These are phyloP conservation scores for Mycena amicta DNA, from an alignment of 768 basidiomycete species.

Conservation along the genomic window DNA sequence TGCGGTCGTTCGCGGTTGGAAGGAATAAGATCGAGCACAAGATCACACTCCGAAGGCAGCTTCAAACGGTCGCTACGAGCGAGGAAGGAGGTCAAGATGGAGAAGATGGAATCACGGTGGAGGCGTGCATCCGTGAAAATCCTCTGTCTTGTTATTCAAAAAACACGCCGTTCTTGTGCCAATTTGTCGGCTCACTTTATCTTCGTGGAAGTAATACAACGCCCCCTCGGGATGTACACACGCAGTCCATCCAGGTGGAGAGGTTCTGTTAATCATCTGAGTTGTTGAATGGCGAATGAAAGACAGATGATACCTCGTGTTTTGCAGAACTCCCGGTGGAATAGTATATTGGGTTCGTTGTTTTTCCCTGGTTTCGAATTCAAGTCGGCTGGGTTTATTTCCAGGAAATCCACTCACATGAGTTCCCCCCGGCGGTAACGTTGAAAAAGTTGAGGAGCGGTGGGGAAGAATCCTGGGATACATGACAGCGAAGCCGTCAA, in stretches of 20 bases:
- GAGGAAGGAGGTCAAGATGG: neutral
- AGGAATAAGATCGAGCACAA: neutral
- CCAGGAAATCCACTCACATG: neutral
- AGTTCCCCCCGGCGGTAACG: neutral
- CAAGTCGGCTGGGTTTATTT: neutral
- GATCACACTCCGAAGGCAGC: neutral
- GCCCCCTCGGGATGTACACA: constrained; percentile 2
- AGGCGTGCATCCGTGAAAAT: neutral
- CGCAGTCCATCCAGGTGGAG: constrained; percentile 7
- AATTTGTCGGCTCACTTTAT: neutral
- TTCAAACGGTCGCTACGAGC: neutral
- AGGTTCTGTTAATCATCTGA: neutral
- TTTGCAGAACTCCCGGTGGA: neutral
- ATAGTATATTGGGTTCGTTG: neutral
- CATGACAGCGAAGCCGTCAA: no score
- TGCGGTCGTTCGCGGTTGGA: neutral
- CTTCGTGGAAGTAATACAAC: neutral
- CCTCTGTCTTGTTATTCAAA: neutral
- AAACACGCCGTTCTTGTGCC: neutral
- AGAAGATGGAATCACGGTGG: neutral
- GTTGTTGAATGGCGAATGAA: neutral
- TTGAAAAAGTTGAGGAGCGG: neutral
- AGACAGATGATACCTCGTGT: no score
- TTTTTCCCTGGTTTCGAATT: neutral
- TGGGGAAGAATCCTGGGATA: neutral